Conservation (phyloP, 768 basidiomycete genomes). For the Mycena crocata region DNA sequence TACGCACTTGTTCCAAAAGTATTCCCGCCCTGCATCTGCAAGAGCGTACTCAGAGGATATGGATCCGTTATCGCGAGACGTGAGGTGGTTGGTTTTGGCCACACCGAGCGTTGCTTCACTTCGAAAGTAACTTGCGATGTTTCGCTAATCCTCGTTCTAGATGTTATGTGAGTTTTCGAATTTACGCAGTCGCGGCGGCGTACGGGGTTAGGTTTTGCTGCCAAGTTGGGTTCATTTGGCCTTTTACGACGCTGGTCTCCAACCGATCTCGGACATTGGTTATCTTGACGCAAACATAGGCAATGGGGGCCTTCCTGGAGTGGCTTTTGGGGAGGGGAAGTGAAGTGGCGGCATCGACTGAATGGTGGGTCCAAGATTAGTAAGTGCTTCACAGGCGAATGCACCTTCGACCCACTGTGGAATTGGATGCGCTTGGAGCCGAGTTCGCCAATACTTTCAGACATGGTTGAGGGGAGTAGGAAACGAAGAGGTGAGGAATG, state of each 20-base stretch:
- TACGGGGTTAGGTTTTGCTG: slow-evolving; percentile 26
- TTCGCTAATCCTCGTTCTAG: slow-evolving; percentile 17
- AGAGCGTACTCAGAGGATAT: slow-evolving; percentile 27
- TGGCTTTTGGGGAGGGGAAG: slow-evolving; percentile 10
- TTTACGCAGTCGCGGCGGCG: background rate
- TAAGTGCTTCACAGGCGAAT: background rate
- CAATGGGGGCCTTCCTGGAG: slow-evolving; percentile 11
- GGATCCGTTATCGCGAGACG: slow-evolving; percentile 23
- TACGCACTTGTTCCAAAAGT: slow-evolving; percentile 27
- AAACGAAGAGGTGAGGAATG: background rate
- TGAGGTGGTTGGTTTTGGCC: slow-evolving; percentile 24
- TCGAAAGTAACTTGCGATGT: slow-evolving; percentile 23
- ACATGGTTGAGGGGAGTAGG: background rate
- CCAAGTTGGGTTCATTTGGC: slow-evolving; percentile 27
- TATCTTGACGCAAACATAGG: slow-evolving; percentile 25
- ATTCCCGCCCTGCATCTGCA: slow-evolving; percentile 30
- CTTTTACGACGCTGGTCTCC: slow-evolving; percentile 22
- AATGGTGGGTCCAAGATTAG: background rate
- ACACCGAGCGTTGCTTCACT: slow-evolving; percentile 27
- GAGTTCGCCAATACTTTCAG: slow-evolving; percentile 4
- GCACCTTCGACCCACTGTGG: slow-evolving; percentile 21
- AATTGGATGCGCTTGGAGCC: slow-evolving; percentile 31
- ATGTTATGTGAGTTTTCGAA: background rate
- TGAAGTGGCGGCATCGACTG: slow-evolving; percentile 26
- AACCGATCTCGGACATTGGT: slow-evolving; percentile 18